phyloP scores from a whole-genome alignment of 108 stramenopile species.

The Poteriospumella lacustris region DNA sequence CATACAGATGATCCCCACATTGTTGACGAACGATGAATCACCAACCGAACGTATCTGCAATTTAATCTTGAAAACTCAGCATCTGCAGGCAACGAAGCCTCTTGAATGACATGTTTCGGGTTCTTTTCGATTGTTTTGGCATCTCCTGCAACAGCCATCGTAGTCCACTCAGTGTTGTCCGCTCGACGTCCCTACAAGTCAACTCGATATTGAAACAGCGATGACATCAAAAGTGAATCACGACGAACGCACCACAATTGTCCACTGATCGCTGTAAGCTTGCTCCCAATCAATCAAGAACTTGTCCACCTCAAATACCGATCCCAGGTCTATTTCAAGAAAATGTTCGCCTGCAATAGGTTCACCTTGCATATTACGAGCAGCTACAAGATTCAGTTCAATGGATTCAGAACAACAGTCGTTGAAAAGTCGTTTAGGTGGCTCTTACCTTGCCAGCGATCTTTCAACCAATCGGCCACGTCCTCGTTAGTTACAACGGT shows the following conservation, averaged over 20 bases:
- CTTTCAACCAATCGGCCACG: background rate
- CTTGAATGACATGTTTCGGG: background rate
- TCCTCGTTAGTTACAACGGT: background rate
- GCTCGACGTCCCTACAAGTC: background rate
- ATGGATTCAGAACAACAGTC: too few relatives aligned
- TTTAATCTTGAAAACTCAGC: background rate
- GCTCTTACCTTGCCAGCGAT: background rate
- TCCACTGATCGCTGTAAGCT: background rate
- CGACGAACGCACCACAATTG: background rate
- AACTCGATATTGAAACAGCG: background rate
- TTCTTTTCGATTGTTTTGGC: background rate
- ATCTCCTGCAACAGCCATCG: background rate
- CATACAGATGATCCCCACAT: background rate
- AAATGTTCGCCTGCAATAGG: background rate
- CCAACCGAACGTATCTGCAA: background rate
- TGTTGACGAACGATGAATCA: background rate
- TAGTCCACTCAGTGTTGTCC: background rate
- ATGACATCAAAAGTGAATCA: background rate
- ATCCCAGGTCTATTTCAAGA: background rate
- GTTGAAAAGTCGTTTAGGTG: too few relatives aligned
- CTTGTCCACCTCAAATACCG: background rate
- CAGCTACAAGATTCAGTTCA: background rate
- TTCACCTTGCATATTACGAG: background rate
- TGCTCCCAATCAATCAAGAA: background rate
- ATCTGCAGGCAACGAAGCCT: background rate